Evolutionary conservation across 306 rosid species (phyloP).

Genomic region (Geum urbanum): DNA sequence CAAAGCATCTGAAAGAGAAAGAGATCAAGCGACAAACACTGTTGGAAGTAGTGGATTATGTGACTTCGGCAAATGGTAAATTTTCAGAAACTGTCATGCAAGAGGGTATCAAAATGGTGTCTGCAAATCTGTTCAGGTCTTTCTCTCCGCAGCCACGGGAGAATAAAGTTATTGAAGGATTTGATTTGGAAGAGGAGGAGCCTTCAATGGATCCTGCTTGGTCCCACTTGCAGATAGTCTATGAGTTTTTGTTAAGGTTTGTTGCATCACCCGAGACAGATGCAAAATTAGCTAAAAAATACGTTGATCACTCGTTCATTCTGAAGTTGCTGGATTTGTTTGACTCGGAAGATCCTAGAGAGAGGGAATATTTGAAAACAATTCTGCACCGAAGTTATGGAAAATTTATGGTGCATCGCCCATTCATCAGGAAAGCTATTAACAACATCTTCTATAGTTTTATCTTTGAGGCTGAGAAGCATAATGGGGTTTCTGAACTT

Average conservation of each 20-base stretch:
- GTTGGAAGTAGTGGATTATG: constrained; percentile 68
- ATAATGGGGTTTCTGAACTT: constrained; percentile 68
- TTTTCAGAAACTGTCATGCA: constrained; percentile 57
- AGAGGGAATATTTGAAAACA: constrained; percentile 66
- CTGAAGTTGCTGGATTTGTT: constrained; percentile 66
- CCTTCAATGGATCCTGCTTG: constrained; percentile 79
- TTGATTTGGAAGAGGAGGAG: constrained; percentile 85
- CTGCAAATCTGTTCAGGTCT: constrained; percentile 61
- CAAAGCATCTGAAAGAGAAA: constrained; percentile 63
- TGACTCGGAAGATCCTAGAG: constrained; percentile 73
- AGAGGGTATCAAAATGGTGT: constrained; percentile 64
- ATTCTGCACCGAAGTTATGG: constrained; percentile 66
- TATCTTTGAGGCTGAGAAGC: constrained; percentile 62
- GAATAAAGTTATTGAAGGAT: constrained; percentile 50
- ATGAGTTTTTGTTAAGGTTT: constrained; percentile 67
- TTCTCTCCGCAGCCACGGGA: constrained; percentile 70
- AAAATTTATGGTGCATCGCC: constrained; percentile 75
- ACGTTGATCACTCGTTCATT: constrained; percentile 58
- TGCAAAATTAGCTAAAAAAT: constrained; percentile 67
- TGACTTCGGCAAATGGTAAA: constrained; percentile 56
- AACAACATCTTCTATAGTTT: constrained; percentile 59
- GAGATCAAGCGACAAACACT: constrained; percentile 66
- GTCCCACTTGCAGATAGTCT: constrained; percentile 81
- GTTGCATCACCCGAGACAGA: constrained; percentile 73
- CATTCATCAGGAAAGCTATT: constrained; percentile 66